Conservation (phyloP, 2,329 filamentous ascomycete genomes). For the Penicillium sp. region DNA sequence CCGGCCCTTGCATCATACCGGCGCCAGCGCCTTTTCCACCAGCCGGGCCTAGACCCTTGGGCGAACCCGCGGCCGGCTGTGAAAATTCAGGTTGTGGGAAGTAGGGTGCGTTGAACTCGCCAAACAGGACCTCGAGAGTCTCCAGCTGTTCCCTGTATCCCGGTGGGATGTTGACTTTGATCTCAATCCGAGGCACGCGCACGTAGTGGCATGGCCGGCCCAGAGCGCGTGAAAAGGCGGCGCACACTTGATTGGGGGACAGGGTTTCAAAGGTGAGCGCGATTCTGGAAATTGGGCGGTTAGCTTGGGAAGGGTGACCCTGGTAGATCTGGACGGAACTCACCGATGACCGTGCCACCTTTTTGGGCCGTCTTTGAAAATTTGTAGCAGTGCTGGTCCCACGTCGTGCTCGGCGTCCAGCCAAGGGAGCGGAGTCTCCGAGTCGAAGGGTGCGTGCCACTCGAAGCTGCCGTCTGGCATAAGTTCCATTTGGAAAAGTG, state of each 20-base stretch:
- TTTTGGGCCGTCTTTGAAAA: conserved; percentile 85
- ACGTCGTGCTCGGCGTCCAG: conserved; percentile 95
- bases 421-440: conserved; percentile 85
- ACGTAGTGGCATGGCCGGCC: conserved; percentile 74
- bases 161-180: conserved; percentile 77
- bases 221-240: conserved; percentile 72
- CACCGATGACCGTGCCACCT: conserved; percentile 76
- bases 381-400: conserved; percentile 82
- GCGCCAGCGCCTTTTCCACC: conserved; percentile 40
- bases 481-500: conserved; percentile 91
- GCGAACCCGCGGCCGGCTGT: conserved; percentile 36
- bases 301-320: conserved; percentile 3
- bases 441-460: conserved; percentile 92
- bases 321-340: conserved; percentile 26
- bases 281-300: conserved; percentile 53
- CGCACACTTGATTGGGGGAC: conserved; percentile 75
- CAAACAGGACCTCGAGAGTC: conserved; percentile 57
- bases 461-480: conserved; percentile 78
- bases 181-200: conserved; percentile 66
- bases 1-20: conserved; percentile 48
- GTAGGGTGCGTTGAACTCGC: conserved; percentile 57
- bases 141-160: conserved; percentile 88
- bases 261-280: conserved; percentile 88
- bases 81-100: conserved; percentile 58
- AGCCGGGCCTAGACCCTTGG: conserved; percentile 36